These are phyloP conservation scores for Chenopodium album DNA, from an alignment of 148 eudicot species.

Conservation along the genomic window DNA sequence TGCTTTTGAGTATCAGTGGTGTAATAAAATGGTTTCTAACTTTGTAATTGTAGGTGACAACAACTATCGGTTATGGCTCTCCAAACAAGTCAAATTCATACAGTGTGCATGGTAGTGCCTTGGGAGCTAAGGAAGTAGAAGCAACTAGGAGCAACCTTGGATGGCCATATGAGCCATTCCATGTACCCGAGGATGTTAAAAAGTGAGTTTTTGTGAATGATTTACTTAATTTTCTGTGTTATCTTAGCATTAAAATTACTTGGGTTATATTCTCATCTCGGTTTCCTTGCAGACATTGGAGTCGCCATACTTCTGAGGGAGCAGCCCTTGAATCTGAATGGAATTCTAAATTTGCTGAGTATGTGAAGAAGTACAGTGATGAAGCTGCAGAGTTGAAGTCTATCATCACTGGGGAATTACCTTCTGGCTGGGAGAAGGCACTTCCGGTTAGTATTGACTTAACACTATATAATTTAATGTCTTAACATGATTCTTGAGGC, in stretches of 20 bases:
- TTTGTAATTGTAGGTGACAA: constrained; percentile 65
- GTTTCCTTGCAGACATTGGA: constrained; percentile 75
- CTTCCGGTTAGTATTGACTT: constrained; percentile 70
- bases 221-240: constrained; percentile 1
- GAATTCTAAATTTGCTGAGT: constrained; percentile 81
- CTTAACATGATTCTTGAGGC: not conserved
- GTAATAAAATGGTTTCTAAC: not conserved
- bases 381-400: constrained; percentile 91
- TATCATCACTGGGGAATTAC: constrained; percentile 68
- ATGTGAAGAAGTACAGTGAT: constrained; percentile 81
- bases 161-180: constrained; percentile 96
- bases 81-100: constrained; percentile 97
- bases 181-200: constrained; percentile 93
- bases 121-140: constrained; percentile 94
- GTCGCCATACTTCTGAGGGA: constrained; percentile 88
- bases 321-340: constrained; percentile 91
- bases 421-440: constrained; percentile 96
- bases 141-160: constrained; percentile 93
- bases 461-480: not conserved
- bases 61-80: constrained; percentile 94
- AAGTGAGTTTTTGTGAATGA: constrained; percentile 42
- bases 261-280: constrained; percentile 6
- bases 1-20: not conserved
- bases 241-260: not conserved
- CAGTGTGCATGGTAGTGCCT: constrained; percentile 93